Evolutionary conservation across 495 filamentous ascomycete species (phyloP), one percentile per base, ranked within the genome.

Genomic region (Annulohypoxylon bovei): DNA sequence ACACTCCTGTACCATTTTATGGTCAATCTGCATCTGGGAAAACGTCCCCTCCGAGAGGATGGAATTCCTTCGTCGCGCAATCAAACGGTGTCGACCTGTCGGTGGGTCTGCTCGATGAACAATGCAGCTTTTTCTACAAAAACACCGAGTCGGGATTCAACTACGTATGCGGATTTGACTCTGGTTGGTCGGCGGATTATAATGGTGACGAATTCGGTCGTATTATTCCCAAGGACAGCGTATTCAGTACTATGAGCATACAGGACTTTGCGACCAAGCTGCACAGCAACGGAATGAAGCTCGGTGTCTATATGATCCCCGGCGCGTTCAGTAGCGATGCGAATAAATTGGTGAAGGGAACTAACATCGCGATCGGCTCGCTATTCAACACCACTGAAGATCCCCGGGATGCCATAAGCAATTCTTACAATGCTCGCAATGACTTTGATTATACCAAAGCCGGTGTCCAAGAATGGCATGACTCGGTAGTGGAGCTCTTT

Each of bases 271-370:
- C 47, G 14, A 12, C 23, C 25, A 70, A 74, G 55, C 61, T 79
- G 0, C 73, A 77, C 39, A 56, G 37, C 23, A 67, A 67, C 23
- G 75, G 66, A 0, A 61, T 77, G 40, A 70, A 71, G 32, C 56
- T 79, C 9, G 77, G 77, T 4, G 56, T 79, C 7, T 79, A 77
- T 54, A 65, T 76, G 9, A 62, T 77, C 1, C 77, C 77, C 0
- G 77, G 77, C 0, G 74, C 70, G 1, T 72, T 72, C 14, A 73
- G 60, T 16, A 59, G 46, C 12, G 77, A 72, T 12, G 58, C 50
- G 25, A 60, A 65, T 16, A 76, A 75, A 35, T 68, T 65, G 5
- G 73, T 79, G 12, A 33, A 70, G 1, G 75, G 75, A 8, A 79
- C 77, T 1, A 56, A 66, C 23, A 71, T 79, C 20, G 70, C 49